Base-by-base conservation (phyloP, 2,329 filamentous ascomycete genomes). In the Fusarium agapanthi region DNA sequence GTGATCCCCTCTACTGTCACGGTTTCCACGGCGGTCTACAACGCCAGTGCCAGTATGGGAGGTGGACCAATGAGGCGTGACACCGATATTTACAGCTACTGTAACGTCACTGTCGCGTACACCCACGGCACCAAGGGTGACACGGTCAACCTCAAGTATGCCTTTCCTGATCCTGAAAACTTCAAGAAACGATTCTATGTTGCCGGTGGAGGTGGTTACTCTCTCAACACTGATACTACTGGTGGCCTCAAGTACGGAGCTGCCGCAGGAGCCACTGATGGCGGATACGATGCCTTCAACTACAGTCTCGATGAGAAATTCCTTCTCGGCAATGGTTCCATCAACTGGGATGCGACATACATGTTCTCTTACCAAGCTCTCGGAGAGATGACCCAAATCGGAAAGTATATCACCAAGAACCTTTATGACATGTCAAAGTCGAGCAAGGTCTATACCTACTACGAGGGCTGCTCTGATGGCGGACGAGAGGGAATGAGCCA, bases 331-430 rank as follows among this genome's bases (percentile, higher is more conserved):
- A 88, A 89, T 64, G 86, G 86, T 16, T 84, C 85, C 7, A 80
- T 87, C 72, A 86, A 88, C 76, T 88, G 82, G 79, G 81, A 88
- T 38, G 79, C 83, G 3, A 80, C 83, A 7, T 83, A 85, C 78
- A 86, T 85, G 80, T 88, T 88, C 59, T 82, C 80, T 2, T 88
- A 88, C 78, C 81, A 85, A 68, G 87, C 84, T 1, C 79, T 88
- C 3, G 84, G 84, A 48, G 88, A 89, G 76, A 83, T 88, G 81
- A 60, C 67, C 3, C 48, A 59, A 15, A 75, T 88, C 16, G 85
- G 84, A 30, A 87, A 87, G 71, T 11, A 59, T 9, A 24, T 62
- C 22, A 26, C 43, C 15, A 62, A 41, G 9, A 18, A 11, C 1
- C 43, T 59, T 5, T 62, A 62, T 22, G 28, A 2, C 24, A 22